Conservation (phyloP, 108 stramenopile species). For the Bacterosira constricta region DNA sequence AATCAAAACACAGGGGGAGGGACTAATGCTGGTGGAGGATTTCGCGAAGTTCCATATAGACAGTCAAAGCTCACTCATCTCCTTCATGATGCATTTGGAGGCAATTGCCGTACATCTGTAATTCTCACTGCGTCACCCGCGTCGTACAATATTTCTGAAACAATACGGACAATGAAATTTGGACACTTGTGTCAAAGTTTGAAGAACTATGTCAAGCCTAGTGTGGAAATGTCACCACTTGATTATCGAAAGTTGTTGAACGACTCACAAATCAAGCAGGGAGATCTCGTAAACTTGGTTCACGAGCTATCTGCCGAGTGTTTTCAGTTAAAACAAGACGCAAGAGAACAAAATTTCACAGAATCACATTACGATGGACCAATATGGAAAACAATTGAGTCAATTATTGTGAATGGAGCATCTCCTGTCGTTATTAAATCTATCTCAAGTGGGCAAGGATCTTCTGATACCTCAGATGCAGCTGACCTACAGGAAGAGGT, state of each 20-base stretch:
- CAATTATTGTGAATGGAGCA: slow-evolving; percentile 51
- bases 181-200: slow-evolving; percentile 66
- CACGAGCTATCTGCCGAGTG: slow-evolving; percentile 68
- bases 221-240: slow-evolving; percentile 43
- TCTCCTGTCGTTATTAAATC: slow-evolving; percentile 29
- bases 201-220: slow-evolving; percentile 53
- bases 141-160: slow-evolving; percentile 81
- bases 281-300: slow-evolving; percentile 63
- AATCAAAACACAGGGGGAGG: slow-evolving; percentile 53
- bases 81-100: slow-evolving; percentile 85
- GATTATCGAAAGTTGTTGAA: slow-evolving; percentile 62
- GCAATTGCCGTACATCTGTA: slow-evolving; percentile 79
- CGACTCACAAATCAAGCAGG: slow-evolving; percentile 58
- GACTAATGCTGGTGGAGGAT: slow-evolving; percentile 18
- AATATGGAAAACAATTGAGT: slow-evolving; percentile 51
- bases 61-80: slow-evolving; percentile 84
- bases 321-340: slow-evolving; percentile 61
- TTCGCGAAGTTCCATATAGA: slow-evolving; percentile 51
- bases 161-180: slow-evolving; percentile 83
- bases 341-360: slow-evolving; percentile 22
- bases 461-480: slow-evolving; percentile 16
- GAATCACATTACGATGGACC: slow-evolving; percentile 52
- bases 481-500: slow-evolving; percentile 44
- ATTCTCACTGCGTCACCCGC: slow-evolving; percentile 87
- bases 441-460: not conserved